A percentile compares a stretch with the other conserved stretches of the same genome.
These are phyloP conservation scores for Trametes pubescens DNA, from an alignment of 1,284 basidiomycete species.

Conservation along the genomic window DNA sequence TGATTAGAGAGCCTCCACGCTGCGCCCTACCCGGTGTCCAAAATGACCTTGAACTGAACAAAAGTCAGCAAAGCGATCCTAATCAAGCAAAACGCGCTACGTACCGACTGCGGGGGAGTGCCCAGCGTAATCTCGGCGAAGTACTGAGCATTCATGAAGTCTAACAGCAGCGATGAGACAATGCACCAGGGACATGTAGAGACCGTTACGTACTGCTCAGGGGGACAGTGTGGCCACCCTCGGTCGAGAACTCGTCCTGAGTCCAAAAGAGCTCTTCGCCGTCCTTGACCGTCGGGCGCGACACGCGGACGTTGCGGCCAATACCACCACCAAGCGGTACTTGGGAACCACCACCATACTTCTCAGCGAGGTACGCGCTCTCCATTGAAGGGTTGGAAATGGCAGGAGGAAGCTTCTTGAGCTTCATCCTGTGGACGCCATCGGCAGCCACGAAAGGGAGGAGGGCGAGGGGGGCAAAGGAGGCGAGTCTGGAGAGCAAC, in stretches of 20 bases:
- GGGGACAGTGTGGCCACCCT: constrained; percentile 90
- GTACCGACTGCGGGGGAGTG: constrained; percentile 77
- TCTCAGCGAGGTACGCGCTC: constrained; percentile 85
- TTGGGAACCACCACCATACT: constrained; percentile 80
- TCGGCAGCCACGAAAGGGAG: constrained; percentile 76
- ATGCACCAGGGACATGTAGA: not conserved
- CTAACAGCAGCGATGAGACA: constrained; percentile 49
- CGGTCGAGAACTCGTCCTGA: constrained; percentile 71
- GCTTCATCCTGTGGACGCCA: constrained; percentile 84
- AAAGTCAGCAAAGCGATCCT: constrained; percentile 15
- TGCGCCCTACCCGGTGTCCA: constrained; percentile 77
- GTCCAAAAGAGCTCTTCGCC: constrained; percentile 83
- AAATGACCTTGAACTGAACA: constrained; percentile 81
- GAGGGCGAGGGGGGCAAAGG: constrained; percentile 65
- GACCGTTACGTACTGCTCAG: constrained; percentile 76
- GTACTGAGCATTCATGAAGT: constrained; percentile 99
- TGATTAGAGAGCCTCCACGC: constrained; percentile 1
- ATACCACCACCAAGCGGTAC: constrained; percentile 79
- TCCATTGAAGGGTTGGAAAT: constrained; percentile 73
- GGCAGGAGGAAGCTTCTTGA: constrained; percentile 80
- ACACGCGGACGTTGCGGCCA: constrained; percentile 68
- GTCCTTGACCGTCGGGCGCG: constrained; percentile 52
- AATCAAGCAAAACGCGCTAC: constrained; percentile 35
- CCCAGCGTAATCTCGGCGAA: constrained; percentile 91
- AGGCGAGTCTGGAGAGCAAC: constrained; percentile 67